Evolutionary conservation across 1,284 basidiomycete species (phyloP).

Genomic region (Fomitopsis pinicola): DNA sequence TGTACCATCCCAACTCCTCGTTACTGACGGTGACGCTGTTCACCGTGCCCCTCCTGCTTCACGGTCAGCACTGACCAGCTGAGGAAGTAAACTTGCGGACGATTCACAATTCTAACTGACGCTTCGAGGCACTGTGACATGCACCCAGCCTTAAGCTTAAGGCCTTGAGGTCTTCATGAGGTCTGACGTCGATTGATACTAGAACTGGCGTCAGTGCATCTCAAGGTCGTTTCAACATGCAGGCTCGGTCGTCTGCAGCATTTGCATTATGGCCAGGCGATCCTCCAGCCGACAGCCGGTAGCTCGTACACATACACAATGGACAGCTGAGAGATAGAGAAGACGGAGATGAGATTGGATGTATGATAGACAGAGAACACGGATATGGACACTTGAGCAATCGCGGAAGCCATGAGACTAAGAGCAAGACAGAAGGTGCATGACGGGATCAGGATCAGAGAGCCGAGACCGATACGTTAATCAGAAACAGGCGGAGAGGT

Average conservation of each 20-base stretch:
- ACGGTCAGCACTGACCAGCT: no score
- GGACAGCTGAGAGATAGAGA: constrained; percentile 5
- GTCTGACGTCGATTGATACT: no score
- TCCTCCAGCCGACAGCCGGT: constrained; percentile 9
- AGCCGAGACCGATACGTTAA: background rate
- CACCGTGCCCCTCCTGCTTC: no score
- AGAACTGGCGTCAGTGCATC: no score
- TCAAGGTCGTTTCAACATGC: background rate
- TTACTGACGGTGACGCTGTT: no score
- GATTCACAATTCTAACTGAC: no score
- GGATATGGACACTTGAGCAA: constrained; percentile 2
- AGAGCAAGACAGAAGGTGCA: constrained; percentile 2
- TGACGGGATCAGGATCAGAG: constrained; percentile 7
- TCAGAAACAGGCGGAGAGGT: background rate
- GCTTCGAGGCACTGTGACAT: no score
- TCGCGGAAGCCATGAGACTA: constrained; percentile 2
- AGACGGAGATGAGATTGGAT: constrained; percentile 24
- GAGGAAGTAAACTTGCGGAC: no score
- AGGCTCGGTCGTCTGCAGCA: constrained; percentile 7
- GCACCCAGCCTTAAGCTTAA: no score
- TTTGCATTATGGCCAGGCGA: constrained; percentile 13
- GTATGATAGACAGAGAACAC: constrained; percentile 10
- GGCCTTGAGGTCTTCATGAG: no score
- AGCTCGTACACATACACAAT: constrained; percentile 17
- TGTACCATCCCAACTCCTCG: no score